Evolutionary conservation across 768 basidiomycete species (phyloP), one percentile per base, ranked within the genome.

Genomic region (Imleria badia): DNA sequence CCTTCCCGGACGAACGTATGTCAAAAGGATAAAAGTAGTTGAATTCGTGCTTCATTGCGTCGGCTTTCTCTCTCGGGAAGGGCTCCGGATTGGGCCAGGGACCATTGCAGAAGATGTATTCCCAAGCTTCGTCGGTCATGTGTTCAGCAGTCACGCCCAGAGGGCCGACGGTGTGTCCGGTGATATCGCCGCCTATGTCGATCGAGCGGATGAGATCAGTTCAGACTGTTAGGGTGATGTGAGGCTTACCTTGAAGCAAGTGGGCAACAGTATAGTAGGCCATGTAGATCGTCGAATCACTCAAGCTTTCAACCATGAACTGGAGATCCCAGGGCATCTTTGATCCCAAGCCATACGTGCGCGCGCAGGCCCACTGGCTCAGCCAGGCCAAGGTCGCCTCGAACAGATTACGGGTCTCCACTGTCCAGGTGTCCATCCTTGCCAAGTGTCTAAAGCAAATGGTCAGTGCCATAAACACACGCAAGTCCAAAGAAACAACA

Each of bases 211-310:
- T 59, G 33, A 69, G 51, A 54, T 52, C 22, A 52, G 35, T 48
- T 45, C 36, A 50, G 33, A 35, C 8, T 12, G 6, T 31, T 15
- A 31, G 3, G 1, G 15, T 20, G 2, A 20, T 23, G n/a, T 20
- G 35, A 22, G 33, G 33, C 85, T n/a, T 63, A 91, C 94, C 85
- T 60, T 99, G 97, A 54, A 99, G 76, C 31, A 95, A 75, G 71
- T 98, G 88, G 6, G 94, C 81, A 41, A 99, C 83, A 6, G 97
- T 97, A 74, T 98, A 98, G 75, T 98, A 99, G 39, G 87, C 81
- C 95, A 97, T 98, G 76, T 99, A 99, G 69, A 98, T 87, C 10
- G 96, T 98, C 8, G 96, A 98, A 73, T 99, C 97, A 61, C 91
- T 95, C 68, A 98, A 73, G 60, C 91, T 94, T 73, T 99, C 97